Conservation (phyloP, 1,139 yeast species). For the Yarrowia galli region DNA sequence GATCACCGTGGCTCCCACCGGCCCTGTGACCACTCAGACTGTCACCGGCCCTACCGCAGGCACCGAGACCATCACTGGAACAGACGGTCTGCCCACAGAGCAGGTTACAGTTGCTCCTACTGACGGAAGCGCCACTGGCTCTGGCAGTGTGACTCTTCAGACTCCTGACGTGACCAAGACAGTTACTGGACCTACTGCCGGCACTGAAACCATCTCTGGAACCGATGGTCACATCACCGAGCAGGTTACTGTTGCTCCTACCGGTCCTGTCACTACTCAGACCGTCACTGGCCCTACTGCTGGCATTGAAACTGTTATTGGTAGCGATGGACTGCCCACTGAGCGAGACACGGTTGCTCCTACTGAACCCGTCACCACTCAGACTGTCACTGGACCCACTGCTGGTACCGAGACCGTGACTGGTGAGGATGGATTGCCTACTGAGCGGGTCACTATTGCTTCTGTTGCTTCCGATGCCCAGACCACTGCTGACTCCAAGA, state of each 20-base stretch:
- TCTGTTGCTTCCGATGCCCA: not conserved
- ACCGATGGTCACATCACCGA: not conserved
- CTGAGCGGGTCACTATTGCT: not conserved
- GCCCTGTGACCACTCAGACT: too few species aligned
- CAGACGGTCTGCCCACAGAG: not conserved
- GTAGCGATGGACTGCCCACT: not conserved
- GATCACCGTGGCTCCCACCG: too few species aligned
- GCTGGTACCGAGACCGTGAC: not conserved
- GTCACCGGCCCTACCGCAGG: too few species aligned
- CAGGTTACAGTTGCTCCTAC: constrained; percentile 2
- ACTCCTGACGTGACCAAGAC: too few species aligned
- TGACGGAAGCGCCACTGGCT: too few species aligned
- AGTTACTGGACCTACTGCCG: too few species aligned
- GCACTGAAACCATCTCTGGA: too few species aligned
- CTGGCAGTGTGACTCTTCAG: too few species aligned
- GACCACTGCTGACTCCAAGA: not conserved
- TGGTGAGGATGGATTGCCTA: not conserved
- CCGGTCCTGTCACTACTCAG: not conserved
- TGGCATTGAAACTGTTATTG: not conserved
- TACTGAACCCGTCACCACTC: not conserved
- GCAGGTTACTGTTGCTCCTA: not conserved
- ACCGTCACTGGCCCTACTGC: not conserved
- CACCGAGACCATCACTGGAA: too few species aligned
- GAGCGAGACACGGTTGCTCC: constrained; percentile 1
- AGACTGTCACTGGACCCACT: not conserved